These are phyloP conservation scores for Endocarpon pusillum DNA, from an alignment of 495 filamentous ascomycete genomes.

Conservation along the genomic window DNA sequence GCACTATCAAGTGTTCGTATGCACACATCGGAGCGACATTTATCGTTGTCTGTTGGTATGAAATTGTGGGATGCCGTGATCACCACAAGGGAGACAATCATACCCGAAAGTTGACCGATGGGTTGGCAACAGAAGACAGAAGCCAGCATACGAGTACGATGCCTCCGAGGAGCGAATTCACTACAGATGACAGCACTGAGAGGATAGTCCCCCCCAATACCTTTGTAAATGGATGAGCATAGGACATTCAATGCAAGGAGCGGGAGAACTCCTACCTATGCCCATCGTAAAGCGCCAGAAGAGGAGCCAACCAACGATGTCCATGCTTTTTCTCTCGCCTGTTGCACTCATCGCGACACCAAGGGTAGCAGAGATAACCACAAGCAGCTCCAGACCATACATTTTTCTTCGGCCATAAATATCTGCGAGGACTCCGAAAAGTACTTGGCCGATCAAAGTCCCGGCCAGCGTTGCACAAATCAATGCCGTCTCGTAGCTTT, in stretches of 20 bases:
- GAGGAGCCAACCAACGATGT: slow-evolving; percentile 27
- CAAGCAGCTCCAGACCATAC: slow-evolving; percentile 38
- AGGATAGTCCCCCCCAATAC: slow-evolving; percentile 39
- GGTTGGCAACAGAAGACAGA: slow-evolving; percentile 52
- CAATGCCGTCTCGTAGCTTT: slow-evolving; percentile 20
- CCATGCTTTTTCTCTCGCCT: slow-evolving; percentile 21
- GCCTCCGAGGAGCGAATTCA: slow-evolving; percentile 40
- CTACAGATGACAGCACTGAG: slow-evolving; percentile 35
- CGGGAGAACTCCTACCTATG: slow-evolving; percentile 20
- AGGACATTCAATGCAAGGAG: no score
- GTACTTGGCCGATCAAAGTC: slow-evolving; percentile 33
- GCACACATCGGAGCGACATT: slow-evolving; percentile 6
- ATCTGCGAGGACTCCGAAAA: slow-evolving; percentile 38
- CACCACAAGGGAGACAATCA: slow-evolving; percentile 31
- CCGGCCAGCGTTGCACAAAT: slow-evolving; percentile 33
- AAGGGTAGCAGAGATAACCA: slow-evolving; percentile 30
- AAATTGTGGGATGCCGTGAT: slow-evolving; percentile 18
- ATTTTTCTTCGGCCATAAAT: slow-evolving; percentile 33
- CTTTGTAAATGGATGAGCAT: slow-evolving; percentile 19
- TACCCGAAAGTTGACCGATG: slow-evolving; percentile 43
- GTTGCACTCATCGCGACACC: slow-evolving; percentile 20
- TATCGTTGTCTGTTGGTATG: background rate
- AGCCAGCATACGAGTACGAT: slow-evolving; percentile 45
- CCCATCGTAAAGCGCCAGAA: slow-evolving; percentile 31
- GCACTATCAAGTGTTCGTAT: slow-evolving; percentile 25